phyloP scores from a whole-genome alignment of 768 basidiomycete genomes.

The Jaapia argillacea region DNA sequence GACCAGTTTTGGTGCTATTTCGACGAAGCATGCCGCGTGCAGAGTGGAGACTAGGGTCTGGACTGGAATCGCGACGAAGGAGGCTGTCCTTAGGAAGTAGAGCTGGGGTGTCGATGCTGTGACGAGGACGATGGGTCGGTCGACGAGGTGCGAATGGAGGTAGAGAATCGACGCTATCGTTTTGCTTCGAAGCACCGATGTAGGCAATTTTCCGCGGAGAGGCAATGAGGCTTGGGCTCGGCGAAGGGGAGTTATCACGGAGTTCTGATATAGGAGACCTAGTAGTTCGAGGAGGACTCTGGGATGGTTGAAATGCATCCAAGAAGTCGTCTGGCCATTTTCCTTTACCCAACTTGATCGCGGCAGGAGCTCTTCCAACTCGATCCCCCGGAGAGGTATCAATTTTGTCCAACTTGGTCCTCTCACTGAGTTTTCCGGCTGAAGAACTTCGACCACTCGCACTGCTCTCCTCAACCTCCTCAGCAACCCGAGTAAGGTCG shows the following conservation, averaged over 20 bases:
- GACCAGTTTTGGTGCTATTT: constrained; percentile 41
- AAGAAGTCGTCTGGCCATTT: constrained; percentile 82
- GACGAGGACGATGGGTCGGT: constrained; percentile 54
- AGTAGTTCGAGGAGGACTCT: not conserved
- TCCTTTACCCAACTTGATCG: constrained; percentile 59
- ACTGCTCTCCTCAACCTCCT: constrained; percentile 48
- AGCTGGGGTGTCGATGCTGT: constrained; percentile 44
- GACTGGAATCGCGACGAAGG: constrained; percentile 43
- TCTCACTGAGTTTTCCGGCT: constrained; percentile 13
- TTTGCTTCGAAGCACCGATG: constrained; percentile 30
- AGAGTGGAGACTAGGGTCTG: constrained; percentile 34
- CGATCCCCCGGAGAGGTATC: not conserved
- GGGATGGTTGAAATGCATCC: constrained; percentile 35
- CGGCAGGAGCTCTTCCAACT: constrained; percentile 3
- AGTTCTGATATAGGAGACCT: not conserved
- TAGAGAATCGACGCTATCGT: constrained; percentile 36
- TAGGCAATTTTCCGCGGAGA: constrained; percentile 48
- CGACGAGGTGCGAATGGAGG: constrained; percentile 38
- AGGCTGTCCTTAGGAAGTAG: constrained; percentile 24
- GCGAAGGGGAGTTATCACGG: not conserved
- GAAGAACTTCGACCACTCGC: constrained; percentile 40
- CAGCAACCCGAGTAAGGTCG: constrained; percentile 59
- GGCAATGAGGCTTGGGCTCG: not conserved
- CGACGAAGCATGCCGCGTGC: constrained; percentile 45
- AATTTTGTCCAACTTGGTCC: not conserved